Evolutionary conservation across 1,284 basidiomycete genomes (phyloP).

Genomic region (Ceratobasidium sp.): DNA sequence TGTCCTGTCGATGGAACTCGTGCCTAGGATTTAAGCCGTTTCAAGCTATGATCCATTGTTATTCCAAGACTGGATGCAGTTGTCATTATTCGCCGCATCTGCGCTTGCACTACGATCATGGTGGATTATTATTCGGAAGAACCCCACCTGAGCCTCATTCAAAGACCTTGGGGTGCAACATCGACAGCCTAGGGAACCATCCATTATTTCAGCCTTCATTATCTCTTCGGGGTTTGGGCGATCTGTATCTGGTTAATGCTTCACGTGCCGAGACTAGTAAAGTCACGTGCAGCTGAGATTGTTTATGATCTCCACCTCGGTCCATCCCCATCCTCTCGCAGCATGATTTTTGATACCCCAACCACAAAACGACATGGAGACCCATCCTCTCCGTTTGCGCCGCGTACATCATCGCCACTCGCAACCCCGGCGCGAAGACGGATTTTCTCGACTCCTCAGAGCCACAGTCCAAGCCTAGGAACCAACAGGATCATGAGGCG

Average conservation of each 20-base stretch:
- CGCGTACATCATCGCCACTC: conserved; percentile 29
- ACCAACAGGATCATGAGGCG: conserved; percentile 7
- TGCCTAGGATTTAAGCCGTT: too few relatives aligned
- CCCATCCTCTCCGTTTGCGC: conserved; percentile 18
- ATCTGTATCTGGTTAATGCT: neutral
- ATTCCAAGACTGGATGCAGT: too few relatives aligned
- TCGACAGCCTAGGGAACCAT: too few relatives aligned
- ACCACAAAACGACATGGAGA: neutral
- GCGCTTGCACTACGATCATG: too few relatives aligned
- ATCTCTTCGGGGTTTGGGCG: too few relatives aligned
- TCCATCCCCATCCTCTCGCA: neutral
- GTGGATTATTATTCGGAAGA: too few relatives aligned
- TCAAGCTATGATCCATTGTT: too few relatives aligned
- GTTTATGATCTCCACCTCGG: neutral
- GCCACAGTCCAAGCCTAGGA: conserved; percentile 17
- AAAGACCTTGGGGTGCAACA: too few relatives aligned
- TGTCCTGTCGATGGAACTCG: too few relatives aligned
- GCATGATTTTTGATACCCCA: conserved; percentile 31
- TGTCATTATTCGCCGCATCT: too few relatives aligned
- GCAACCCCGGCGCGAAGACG: conserved; percentile 15
- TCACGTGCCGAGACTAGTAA: neutral
- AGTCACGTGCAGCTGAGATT: neutral
- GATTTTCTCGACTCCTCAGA: neutral
- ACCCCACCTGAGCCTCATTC: too few relatives aligned
- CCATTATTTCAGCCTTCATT: too few relatives aligned